These are phyloP conservation scores for Chamaecyparis obtusa DNA, from an alignment of 75 land plant genomes.

Conservation along the genomic window DNA sequence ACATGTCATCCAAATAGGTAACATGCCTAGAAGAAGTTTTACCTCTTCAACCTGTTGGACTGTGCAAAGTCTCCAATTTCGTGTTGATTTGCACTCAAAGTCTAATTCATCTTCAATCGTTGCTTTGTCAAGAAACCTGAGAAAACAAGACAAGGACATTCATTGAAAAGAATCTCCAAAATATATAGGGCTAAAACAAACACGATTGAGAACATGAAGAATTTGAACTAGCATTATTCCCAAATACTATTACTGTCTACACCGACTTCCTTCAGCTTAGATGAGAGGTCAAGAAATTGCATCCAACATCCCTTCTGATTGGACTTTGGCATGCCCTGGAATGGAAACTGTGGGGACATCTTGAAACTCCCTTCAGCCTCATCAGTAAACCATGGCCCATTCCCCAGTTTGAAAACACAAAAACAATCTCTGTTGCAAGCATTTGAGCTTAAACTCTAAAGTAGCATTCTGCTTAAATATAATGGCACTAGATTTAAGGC, in stretches of 20 bases:
- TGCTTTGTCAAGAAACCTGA: conserved; percentile 42
- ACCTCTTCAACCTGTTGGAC: conserved; percentile 32
- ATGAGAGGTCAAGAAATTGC: neutral
- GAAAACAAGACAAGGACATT: neutral
- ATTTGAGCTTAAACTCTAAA: neutral
- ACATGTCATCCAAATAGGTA: conserved; percentile 78
- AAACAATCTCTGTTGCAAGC: neutral
- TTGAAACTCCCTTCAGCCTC: neutral
- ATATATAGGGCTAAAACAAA: neutral
- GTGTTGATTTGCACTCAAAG: neutral
- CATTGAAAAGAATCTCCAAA: neutral
- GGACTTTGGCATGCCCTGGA: neutral
- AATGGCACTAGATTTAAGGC: neutral
- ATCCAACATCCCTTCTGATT: neutral
- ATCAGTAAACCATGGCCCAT: neutral
- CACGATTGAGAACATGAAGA: neutral
- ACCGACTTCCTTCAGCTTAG: neutral
- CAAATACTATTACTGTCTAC: neutral
- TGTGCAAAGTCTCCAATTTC: conserved; percentile 22
- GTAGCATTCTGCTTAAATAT: neutral
- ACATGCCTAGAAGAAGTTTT: conserved; percentile 43
- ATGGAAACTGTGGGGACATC: neutral
- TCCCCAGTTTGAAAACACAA: neutral
- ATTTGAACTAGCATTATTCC: neutral
- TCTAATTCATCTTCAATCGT: conserved; percentile 18